Evolutionary conservation across 2,329 filamentous ascomycete species (phyloP).

Genomic region (Exophiala sp.): DNA sequence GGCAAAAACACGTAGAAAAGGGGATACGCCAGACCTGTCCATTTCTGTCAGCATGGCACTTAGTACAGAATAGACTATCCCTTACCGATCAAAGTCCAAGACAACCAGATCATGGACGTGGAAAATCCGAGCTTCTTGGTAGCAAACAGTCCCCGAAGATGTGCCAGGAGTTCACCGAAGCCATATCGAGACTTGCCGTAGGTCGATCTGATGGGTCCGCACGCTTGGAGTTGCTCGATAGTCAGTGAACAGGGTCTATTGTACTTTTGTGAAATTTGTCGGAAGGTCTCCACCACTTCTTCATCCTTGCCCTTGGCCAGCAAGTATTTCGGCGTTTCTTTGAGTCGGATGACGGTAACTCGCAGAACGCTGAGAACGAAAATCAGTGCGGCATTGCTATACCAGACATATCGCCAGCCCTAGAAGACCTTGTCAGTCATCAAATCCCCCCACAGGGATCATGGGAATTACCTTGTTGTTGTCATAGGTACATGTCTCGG

Average conservation of each 20-base stretch:
- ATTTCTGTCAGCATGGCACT: background rate
- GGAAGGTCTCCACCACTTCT: constrained; percentile 65
- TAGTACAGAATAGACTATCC: background rate
- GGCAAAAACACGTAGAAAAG: constrained; percentile 73
- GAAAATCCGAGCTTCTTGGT: constrained; percentile 56
- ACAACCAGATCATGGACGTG: constrained; percentile 58
- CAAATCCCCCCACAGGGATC: no score
- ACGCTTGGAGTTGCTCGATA: constrained; percentile 47
- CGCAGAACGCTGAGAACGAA: constrained; percentile 67
- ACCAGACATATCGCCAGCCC: constrained; percentile 73
- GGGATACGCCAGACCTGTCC: constrained; percentile 50
- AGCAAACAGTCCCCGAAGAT: constrained; percentile 66
- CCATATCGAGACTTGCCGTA: constrained; percentile 36
- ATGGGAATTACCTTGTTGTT: constrained; percentile 43
- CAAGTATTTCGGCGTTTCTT: constrained; percentile 71
- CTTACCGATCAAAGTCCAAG: constrained; percentile 67
- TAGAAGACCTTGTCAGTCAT: background rate
- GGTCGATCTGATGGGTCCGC: constrained; percentile 34
- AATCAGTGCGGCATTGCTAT: constrained; percentile 66
- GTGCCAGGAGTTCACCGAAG: constrained; percentile 34
- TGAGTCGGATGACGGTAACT: constrained; percentile 66
- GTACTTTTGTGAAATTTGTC: constrained; percentile 53
- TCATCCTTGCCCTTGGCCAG: constrained; percentile 70
- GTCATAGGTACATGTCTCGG: constrained; percentile 45
- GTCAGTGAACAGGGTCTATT: constrained; percentile 52